phyloP scores from a whole-genome alignment of 257 asterid genomes.

The Echium plantagineum region DNA sequence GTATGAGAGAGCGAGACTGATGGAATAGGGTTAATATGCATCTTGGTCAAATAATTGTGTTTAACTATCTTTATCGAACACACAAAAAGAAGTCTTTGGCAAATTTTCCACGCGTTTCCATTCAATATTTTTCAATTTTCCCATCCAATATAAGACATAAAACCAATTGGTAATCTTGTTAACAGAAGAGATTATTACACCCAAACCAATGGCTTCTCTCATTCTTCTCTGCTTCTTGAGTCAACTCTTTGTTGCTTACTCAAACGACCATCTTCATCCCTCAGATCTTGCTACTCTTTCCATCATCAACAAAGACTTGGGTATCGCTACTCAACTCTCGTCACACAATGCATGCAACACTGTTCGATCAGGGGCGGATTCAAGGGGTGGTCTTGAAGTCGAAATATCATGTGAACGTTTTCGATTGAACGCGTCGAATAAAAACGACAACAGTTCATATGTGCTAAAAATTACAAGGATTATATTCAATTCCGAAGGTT shows the following conservation, averaged over 20 bases:
- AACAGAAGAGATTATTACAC: too few relatives aligned
- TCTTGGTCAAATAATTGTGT: too few relatives aligned
- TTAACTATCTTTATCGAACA: too few relatives aligned
- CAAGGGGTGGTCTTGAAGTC: too few relatives aligned
- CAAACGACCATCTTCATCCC: constrained; percentile 33
- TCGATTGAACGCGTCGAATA: not conserved
- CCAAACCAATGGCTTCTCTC: constrained; percentile 27
- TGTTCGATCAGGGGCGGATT: not conserved
- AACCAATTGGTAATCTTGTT: not conserved
- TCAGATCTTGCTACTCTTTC: constrained; percentile 43
- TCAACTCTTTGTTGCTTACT: constrained; percentile 31
- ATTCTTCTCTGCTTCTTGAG: constrained; percentile 10
- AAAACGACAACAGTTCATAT: constrained; percentile 29
- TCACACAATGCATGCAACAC: constrained; percentile 33
- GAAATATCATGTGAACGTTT: constrained; percentile 53
- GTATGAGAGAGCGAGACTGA: too few relatives aligned
- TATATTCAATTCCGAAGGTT: constrained; percentile 28
- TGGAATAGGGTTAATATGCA: too few relatives aligned
- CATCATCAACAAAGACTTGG: constrained; percentile 31
- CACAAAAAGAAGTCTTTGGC: not conserved
- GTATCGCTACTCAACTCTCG: constrained; percentile 19
- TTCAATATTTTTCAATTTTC: too few relatives aligned
- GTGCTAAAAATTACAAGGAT: constrained; percentile 50
- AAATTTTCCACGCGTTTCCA: not conserved
- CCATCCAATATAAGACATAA: not conserved